Percentiles rank a stretch among this genome's conserved stretches.
These are phyloP conservation scores for Chaetomium sp. DNA, from an alignment of 2,329 filamentous ascomycete species.

Conservation along the genomic window DNA sequence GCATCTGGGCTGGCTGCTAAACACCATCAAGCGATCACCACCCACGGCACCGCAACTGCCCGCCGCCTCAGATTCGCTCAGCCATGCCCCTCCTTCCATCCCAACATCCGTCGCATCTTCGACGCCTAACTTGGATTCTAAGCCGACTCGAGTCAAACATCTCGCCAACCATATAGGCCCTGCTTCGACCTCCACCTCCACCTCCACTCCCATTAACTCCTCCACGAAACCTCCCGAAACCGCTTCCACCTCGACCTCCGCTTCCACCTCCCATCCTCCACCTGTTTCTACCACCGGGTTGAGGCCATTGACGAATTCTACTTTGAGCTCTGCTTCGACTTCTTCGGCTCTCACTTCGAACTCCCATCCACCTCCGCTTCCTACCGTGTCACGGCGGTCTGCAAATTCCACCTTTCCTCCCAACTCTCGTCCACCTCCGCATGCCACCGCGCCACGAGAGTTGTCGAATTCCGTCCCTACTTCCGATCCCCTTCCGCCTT, in stretches of 20 bases:
- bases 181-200: not conserved
- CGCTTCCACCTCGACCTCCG: not conserved
- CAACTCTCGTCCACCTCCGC: not conserved
- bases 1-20: constrained; percentile 60
- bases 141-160: not conserved
- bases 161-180: not conserved
- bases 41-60: constrained; percentile 46
- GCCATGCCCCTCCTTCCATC: not conserved
- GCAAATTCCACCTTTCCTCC: not conserved
- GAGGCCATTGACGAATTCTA: no score
- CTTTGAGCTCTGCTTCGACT: not conserved
- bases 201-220: not conserved
- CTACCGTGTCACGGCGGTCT: not conserved
- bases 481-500: not conserved
- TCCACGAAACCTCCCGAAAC: not conserved
- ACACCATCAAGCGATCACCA: constrained; percentile 47
- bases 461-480: not conserved
- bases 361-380: not conserved
- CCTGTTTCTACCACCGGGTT: not conserved
- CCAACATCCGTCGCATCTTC: not conserved
- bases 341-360: not conserved
- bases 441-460: not conserved
- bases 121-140: constrained; percentile 19
- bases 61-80: constrained; percentile 34
- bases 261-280: not conserved